These are phyloP conservation scores for Neoascochyta sp. DNA, from an alignment of 2,329 filamentous ascomycete species.

Conservation along the genomic window DNA sequence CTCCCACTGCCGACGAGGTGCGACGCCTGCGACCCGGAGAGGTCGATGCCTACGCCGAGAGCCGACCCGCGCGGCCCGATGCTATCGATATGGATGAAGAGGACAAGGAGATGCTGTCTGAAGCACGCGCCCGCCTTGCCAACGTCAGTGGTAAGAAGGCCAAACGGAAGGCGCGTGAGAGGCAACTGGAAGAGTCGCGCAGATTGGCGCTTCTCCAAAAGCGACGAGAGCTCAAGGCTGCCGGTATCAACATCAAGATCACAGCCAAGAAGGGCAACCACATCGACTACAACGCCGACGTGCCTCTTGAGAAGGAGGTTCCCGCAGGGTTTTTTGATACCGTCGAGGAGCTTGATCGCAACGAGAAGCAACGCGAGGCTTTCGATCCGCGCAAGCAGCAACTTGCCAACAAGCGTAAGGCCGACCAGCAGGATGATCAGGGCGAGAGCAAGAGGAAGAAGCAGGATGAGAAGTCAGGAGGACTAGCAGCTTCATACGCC, in stretches of 20 bases:
- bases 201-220: constrained; percentile 89
- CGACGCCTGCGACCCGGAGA: constrained; percentile 85
- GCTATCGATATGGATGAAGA: constrained; percentile 98
- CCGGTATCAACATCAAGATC: constrained; percentile 97
- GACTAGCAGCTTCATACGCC: constrained; percentile 80
- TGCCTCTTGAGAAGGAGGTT: constrained; percentile 92
- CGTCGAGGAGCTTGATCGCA: constrained; percentile 70
- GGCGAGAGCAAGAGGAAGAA: constrained; percentile 79
- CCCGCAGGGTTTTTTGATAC: constrained; percentile 92
- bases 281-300: constrained; percentile 99
- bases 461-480: constrained; percentile 71
- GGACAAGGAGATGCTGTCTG: constrained; percentile 98
- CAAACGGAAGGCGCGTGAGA: constrained; percentile 92
- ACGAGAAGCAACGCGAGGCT: constrained; percentile 77
- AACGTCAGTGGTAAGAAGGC: constrained; percentile 99
- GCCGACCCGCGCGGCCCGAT: constrained; percentile 90
- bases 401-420: constrained; percentile 87
- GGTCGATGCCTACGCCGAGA: constrained; percentile 94
- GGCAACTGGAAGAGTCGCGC: constrained; percentile 91
- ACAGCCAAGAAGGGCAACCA: constrained; percentile 86
- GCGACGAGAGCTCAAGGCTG: constrained; percentile 91
- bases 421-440: constrained; percentile 78
- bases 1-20: constrained; percentile 90
- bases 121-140: constrained; percentile 90
- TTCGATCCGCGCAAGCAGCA: constrained; percentile 95